phyloP scores from a whole-genome alignment of 495 filamentous ascomycete genomes.

The Penicillium cinerascens region DNA sequence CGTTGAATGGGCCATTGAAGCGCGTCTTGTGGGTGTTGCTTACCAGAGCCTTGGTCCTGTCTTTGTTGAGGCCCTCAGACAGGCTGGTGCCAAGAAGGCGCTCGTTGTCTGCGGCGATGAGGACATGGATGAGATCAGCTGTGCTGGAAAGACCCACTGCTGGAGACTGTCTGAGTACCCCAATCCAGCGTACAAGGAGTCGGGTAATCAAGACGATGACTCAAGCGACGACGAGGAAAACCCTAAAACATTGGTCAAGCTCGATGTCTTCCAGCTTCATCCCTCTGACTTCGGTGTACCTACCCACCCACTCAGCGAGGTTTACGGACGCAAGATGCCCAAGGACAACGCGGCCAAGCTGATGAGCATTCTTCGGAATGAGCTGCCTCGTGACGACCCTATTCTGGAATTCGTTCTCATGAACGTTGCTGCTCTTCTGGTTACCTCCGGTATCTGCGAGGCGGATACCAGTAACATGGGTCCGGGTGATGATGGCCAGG shows the following conservation, averaged over 20 bases:
- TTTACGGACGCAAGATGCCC: conserved; percentile 80
- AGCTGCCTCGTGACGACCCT: conserved; percentile 69
- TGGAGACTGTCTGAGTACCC: conserved; percentile 68
- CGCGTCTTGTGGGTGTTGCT: conserved; percentile 88
- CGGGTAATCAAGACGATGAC: conserved; percentile 26
- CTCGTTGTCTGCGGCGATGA: conserved; percentile 92
- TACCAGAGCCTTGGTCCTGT: conserved; percentile 76
- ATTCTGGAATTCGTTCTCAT: conserved; percentile 91
- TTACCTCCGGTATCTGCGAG: conserved; percentile 81
- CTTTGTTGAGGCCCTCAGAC: conserved; percentile 78
- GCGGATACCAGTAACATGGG: conserved; percentile 73
- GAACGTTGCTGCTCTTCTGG: conserved; percentile 86
- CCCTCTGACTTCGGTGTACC: conserved; percentile 83
- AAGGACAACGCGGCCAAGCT: conserved; percentile 83
- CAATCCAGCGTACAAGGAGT: conserved; percentile 39
- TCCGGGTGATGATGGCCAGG: conserved; percentile 65
- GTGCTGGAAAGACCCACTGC: conserved; percentile 80
- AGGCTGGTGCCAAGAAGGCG: conserved; percentile 76
- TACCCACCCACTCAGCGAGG: conserved; percentile 66
- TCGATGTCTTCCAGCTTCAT: conserved; percentile 70
- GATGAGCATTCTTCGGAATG: conserved; percentile 67
- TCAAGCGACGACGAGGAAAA: conserved; percentile 38
- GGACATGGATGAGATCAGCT: conserved; percentile 92
- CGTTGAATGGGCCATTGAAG: conserved; percentile 73
- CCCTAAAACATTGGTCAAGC: conserved; percentile 47